Evolutionary conservation across 2,329 filamentous ascomycete genomes (phyloP).

Genomic region (Coniochaeta pulveracea): DNA sequence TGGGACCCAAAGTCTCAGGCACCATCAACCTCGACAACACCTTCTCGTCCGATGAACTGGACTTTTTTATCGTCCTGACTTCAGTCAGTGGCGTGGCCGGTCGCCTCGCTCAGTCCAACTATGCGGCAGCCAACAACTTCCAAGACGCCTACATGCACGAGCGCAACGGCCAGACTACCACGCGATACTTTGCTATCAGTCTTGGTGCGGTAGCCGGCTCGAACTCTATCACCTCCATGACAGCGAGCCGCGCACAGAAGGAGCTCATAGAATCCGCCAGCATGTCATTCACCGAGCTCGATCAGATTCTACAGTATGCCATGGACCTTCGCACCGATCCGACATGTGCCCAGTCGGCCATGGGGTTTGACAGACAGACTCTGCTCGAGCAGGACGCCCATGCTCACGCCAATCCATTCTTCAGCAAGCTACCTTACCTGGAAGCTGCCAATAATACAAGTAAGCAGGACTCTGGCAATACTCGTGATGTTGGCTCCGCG

Average conservation of each 20-base stretch:
- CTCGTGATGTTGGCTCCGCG: neutral
- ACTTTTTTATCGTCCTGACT: slow-evolving; percentile 40
- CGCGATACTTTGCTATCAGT: neutral
- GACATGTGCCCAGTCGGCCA: neutral
- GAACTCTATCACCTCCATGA: slow-evolving; percentile 1
- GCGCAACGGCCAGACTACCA: neutral
- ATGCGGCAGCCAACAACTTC: slow-evolving; percentile 41
- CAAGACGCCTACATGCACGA: slow-evolving; percentile 31
- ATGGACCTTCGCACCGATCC: slow-evolving; percentile 5
- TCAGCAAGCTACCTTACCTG: slow-evolving; percentile 7
- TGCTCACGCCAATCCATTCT: slow-evolving; percentile 9
- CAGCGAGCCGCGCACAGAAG: slow-evolving; percentile 8
- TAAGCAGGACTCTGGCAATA: too few relatives aligned
- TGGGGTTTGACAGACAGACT: neutral
- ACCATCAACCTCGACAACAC: slow-evolving; percentile 34
- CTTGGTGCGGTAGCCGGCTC: neutral
- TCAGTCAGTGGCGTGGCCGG: slow-evolving; percentile 44
- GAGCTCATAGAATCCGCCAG: slow-evolving; percentile 8
- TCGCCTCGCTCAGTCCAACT: slow-evolving; percentile 46
- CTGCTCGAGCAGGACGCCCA: slow-evolving; percentile 6
- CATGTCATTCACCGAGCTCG: slow-evolving; percentile 7
- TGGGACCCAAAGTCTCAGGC: slow-evolving; percentile 37
- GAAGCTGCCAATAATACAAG: too few relatives aligned
- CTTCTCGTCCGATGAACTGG: slow-evolving; percentile 17
- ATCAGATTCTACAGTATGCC: slow-evolving; percentile 10